A percentile compares a stretch with the other conserved stretches of the same genome.
Conservation (phyloP, 192 early-diverging fungal genomes). For the Dissophora ornata region DNA sequence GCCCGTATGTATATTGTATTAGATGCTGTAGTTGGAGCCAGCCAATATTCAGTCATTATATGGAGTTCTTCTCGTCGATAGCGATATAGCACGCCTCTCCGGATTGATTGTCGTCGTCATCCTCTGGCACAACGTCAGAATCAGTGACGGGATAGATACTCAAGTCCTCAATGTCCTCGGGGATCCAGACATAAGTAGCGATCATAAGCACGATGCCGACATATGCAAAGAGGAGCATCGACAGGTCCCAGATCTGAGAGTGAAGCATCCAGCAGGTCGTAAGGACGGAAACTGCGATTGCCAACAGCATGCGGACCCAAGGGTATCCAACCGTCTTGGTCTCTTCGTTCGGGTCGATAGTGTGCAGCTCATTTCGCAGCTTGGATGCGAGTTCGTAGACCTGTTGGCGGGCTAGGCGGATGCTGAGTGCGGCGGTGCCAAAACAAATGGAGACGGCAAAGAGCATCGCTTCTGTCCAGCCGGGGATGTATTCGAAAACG, state of each 20-base stretch:
- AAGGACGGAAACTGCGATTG: neutral
- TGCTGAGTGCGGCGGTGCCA: neutral
- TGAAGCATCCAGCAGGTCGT: neutral
- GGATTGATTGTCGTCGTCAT: no score
- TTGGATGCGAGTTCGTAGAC: neutral
- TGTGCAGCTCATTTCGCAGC: neutral
- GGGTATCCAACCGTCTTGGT: neutral
- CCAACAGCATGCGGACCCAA: neutral
- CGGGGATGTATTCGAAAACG: slow-evolving; percentile 11
- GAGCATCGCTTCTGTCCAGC: slow-evolving; percentile 20
- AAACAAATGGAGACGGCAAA: neutral
- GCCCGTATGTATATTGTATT: no score
- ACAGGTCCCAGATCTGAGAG: neutral
- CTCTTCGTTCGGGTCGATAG: neutral
- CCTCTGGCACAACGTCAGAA: no score
- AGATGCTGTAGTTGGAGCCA: no score
- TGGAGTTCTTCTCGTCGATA: no score
- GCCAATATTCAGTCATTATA: no score
- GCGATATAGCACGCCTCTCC: no score
- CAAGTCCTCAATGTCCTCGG: neutral
- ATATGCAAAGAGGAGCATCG: neutral
- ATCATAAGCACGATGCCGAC: neutral
- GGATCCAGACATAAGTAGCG: neutral
- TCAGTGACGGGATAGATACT: no score
- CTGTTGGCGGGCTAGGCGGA: neutral